Conservation (phyloP, 805 yeast species). For the Saccharomyces eubayanus region DNA sequence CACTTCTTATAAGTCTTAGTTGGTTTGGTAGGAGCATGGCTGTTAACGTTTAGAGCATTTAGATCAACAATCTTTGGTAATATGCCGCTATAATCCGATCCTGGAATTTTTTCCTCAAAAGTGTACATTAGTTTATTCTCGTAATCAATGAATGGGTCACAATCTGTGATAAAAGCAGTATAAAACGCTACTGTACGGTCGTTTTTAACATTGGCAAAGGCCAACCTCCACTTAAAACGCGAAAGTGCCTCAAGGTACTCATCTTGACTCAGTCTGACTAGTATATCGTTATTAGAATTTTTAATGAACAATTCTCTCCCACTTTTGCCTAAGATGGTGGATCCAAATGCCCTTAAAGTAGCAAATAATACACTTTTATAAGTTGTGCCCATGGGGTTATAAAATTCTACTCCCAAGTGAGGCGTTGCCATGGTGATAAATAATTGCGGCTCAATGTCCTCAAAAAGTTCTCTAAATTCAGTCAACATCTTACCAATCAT, state of each 20-base stretch:
- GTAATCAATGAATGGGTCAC: conserved; percentile 61
- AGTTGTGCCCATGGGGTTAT: conserved; percentile 30
- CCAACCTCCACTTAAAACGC: conserved; percentile 46
- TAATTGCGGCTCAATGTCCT: conserved; percentile 50
- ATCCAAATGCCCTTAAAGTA: conserved; percentile 44
- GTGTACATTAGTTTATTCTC: conserved; percentile 42
- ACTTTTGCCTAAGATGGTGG: conserved; percentile 51
- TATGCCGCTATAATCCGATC: conserved; percentile 9
- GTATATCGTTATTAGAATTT: conserved; percentile 34
- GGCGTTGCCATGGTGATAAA: conserved; percentile 74
- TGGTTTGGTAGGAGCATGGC: neutral
- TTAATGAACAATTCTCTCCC: conserved; percentile 68
- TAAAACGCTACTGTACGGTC: conserved; percentile 86
- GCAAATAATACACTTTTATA: conserved; percentile 16
- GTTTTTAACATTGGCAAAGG: conserved; percentile 67
- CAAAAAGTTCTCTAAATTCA: conserved; percentile 45
- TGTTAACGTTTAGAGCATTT: conserved; percentile 3
- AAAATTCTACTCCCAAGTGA: conserved; percentile 55
- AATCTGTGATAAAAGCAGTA: conserved; percentile 67
- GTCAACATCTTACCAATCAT: conserved; percentile 59
- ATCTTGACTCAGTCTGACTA: conserved; percentile 36
- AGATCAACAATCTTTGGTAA: conserved; percentile 25
- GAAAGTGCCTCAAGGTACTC: conserved; percentile 47
- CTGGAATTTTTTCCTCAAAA: conserved; percentile 37
- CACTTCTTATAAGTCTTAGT: conserved; percentile 2